Base-by-base conservation (phyloP, 164 flowering plant species). In the Magnolia changhungtana region DNA sequence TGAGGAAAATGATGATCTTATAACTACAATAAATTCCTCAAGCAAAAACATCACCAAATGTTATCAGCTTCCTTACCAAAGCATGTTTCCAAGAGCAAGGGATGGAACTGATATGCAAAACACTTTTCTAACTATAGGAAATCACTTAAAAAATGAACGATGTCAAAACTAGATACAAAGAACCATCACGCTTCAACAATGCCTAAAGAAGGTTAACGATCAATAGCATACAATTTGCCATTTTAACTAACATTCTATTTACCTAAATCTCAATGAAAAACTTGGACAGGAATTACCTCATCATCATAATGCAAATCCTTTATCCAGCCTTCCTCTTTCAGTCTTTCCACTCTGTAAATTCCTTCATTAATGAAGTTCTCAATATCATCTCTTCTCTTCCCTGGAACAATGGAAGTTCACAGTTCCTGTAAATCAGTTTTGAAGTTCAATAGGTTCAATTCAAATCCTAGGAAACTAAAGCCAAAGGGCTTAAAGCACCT, bases 281-380 rank as follows among this genome's bases (percentile, higher is more conserved):
- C n/a, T 14, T 21, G 23, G 14, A 50, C 45, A 67, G 59, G 65
- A 19, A 55, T 45, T 87, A 95, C 99, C 98, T 95, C 98, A 80
- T 95, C 98, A 80, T 95, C 98, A 77, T 95, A 95, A 18, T 65
- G 77, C 67, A 92, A 82, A 78, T 89, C 80, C 67, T 93, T 91
- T 80, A 95, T 90, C 86, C 87, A 89, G 29, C 97, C 94, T 71
- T 87, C 92, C 78, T 92, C 93, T 84, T 92, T 93, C 72, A 95
- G 84, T 83, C 82, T 89, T 76, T 92, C 93, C 67, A 93, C 86
- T 82, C 88, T 82, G 82, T 87, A 91, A 29, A 92, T 88, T 75
- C 99, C 99, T 79, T 92, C 94, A 82, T 93, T 87, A 45, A 95
- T 81, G 81, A 95, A 91, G 23, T 81, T 86, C 76, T 91, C 95